Base-by-base conservation (phyloP, 768 basidiomycete species). In the Boletus rex-veris region DNA sequence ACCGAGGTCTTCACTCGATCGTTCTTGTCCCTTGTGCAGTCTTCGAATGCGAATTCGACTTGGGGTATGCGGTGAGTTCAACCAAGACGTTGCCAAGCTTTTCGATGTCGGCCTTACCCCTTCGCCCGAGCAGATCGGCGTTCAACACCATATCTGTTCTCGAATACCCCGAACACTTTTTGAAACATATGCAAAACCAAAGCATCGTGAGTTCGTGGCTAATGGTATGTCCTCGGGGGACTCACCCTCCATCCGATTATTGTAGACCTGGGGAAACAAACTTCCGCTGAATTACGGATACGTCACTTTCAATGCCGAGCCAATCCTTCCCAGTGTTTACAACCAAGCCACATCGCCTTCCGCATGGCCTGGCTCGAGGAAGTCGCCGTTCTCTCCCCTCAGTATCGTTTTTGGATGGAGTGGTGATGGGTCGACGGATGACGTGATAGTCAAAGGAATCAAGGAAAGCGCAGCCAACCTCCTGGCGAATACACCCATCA, bases 371-470 rank as follows among this genome's bases (percentile, higher is more conserved):
- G 75, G 76, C 12, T 64, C 66, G 26, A 76, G 80, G 45, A 48
- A 60, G 0, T 51, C 50, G 4, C 64, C 67, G 33, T 72, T 77
- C 54, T 71, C 74, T 8, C 80, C 83, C 11, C 66, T 80, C 37
- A 78, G 79, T 65, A 71, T 81, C 24, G 68, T 71, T 58, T 80
- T 70, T 50, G 75, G 74, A 2, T 85, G 82, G 81, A 46, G 30
- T 38, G 64, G 49, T 3, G 45, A 64, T n/a, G 62, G 73, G 16
- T 36, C 65, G 5, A 64, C 62, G 0, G 82, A 85, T 57, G 64
- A 64, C 5, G 51, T 61, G 28, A 74, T 84, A 48, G 63, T 77
- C 15, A 46, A 72, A 19, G 77, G 80, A 8, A 68, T 74, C 16
- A 65, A 64, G 16, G 53, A 71, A 31, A 78, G 75, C 50, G 71